A percentile compares a stretch with the other conserved stretches of the same genome.
phyloP scores from a whole-genome alignment of 306 rosid species.

The Vigna reflexopilosa region DNA sequence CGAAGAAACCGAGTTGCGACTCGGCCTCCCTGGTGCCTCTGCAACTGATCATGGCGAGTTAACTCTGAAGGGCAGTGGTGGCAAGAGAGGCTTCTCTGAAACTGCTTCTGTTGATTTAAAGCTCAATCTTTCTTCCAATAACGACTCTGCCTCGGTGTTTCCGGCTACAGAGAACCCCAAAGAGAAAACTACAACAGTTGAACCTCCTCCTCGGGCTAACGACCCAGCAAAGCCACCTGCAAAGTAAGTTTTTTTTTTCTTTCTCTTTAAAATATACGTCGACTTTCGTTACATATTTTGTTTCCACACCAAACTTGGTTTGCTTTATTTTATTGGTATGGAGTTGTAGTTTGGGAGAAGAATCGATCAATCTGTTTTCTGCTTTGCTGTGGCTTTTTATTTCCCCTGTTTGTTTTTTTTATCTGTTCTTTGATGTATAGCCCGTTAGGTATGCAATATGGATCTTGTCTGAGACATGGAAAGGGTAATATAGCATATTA shows the following conservation, averaged over 20 bases:
- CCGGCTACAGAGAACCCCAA: neutral
- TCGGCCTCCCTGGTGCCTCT: constrained; percentile 76
- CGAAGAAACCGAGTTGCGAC: constrained; percentile 82
- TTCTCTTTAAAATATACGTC: neutral
- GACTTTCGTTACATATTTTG: neutral
- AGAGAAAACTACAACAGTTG: constrained; percentile 43
- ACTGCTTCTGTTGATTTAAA: constrained; percentile 72
- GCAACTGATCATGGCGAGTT: constrained; percentile 32
- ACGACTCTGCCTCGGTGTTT: constrained; percentile 17
- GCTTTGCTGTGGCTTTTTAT: neutral
- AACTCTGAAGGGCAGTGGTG: constrained; percentile 27
- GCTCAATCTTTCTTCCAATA: constrained; percentile 77
- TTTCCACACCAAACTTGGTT: neutral
- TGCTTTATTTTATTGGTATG: neutral
- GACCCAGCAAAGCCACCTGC: constrained; percentile 69
- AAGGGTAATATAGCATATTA: neutral
- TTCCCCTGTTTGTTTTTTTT: neutral
- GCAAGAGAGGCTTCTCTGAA: constrained; percentile 74
- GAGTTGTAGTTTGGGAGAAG: neutral
- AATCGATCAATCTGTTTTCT: neutral
- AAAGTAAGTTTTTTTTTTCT: constrained; percentile 58
- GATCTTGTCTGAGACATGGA: neutral
- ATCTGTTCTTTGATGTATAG: neutral
- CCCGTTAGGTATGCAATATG: neutral
- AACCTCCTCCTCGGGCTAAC: constrained; percentile 37